phyloP scores from a whole-genome alignment of 2,329 filamentous ascomycete species.

The Alternaria angustiovoidea region DNA sequence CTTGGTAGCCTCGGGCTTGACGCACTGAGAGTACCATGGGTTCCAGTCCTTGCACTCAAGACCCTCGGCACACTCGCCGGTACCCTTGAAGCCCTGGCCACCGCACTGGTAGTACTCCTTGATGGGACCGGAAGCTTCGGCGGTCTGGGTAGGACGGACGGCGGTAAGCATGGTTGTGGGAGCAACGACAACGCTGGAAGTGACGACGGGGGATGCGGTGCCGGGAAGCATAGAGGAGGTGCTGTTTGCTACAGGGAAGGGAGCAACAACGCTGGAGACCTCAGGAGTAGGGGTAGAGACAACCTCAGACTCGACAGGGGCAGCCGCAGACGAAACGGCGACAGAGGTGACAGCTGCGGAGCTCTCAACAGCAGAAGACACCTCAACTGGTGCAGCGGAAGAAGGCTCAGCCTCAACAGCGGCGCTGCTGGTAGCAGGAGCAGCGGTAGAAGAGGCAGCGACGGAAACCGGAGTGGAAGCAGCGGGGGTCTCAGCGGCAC shows the following conservation, averaged over 20 bases:
- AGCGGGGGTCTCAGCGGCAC: slow-evolving; percentile 25
- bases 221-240: slow-evolving; percentile 13
- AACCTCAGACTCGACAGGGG: slow-evolving; percentile 16
- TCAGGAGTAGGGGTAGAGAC: slow-evolving; percentile 6
- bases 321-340: slow-evolving; percentile 1
- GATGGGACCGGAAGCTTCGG: slow-evolving; percentile 21
- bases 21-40: slow-evolving; percentile 58
- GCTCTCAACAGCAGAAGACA: slow-evolving; percentile 7
- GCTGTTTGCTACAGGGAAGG: slow-evolving; percentile 18
- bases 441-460: slow-evolving; percentile 10
- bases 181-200: slow-evolving; percentile 8
- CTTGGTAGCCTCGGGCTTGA: slow-evolving; percentile 24
- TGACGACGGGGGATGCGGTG: background rate
- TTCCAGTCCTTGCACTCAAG: slow-evolving; percentile 53
- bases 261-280: slow-evolving; percentile 8
- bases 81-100: slow-evolving; percentile 53
- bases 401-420: slow-evolving; percentile 12
- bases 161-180: slow-evolving; percentile 34
- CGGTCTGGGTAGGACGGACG: slow-evolving; percentile 31
- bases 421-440: slow-evolving; percentile 11
- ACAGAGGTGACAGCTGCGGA: slow-evolving; percentile 15
- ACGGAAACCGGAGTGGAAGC: slow-evolving; percentile 25
- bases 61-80: slow-evolving; percentile 51
- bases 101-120: slow-evolving; percentile 53
- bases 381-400: slow-evolving; percentile 18